Evolutionary conservation across 768 basidiomycete genomes (phyloP), one percentile per base, ranked within the genome.

Genomic region (Paxillus involutus): DNA sequence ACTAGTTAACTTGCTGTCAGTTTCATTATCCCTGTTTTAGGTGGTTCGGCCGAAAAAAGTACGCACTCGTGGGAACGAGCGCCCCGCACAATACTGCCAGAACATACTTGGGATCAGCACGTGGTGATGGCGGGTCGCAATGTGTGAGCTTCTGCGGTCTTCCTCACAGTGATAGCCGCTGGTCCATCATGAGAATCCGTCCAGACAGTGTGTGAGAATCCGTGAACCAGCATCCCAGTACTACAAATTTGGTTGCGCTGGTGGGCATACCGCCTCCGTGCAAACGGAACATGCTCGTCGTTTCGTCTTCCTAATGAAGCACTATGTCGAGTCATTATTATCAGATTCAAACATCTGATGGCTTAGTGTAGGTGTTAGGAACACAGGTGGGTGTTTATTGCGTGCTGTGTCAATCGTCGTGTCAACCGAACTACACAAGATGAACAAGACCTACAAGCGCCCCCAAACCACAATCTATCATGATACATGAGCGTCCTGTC

Each of bases 251-350:
- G 43, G 26, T 44, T 14, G 43, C 26, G 13, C 11, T 10, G 43
- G 19, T 44, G 43, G 43, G 43, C 43, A 21, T 30, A 30, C 29
- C 3, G 29, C 29, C 58, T 64, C 64, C 63, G 59, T 66, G 43
- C 8, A 14, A 29, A 47, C 52, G 40, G 43, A 35, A 26, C 29
- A 9, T 6, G 29, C 29, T 44, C 43, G 26, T 29, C 3, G 43
- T 16, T 14, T 29, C 41, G 41, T 43, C 21, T 43, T 21, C 8
- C 9, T 3, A 24, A 24, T 16, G 42, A 11, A 9, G 9, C 4
- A 30, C 4, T 6, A 21, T 21, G 21, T 21, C 21, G 21, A 21
- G 21, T 21, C 21, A 21, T 21, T 21, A 21, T 32, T 32, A 11
- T 9, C 6, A 32, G 32, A 10, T 32, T 6, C 32, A 32, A 24